Evolutionary conservation across 2,329 filamentous ascomycete species (phyloP).

Genomic region (Juglanconis oblonga): DNA sequence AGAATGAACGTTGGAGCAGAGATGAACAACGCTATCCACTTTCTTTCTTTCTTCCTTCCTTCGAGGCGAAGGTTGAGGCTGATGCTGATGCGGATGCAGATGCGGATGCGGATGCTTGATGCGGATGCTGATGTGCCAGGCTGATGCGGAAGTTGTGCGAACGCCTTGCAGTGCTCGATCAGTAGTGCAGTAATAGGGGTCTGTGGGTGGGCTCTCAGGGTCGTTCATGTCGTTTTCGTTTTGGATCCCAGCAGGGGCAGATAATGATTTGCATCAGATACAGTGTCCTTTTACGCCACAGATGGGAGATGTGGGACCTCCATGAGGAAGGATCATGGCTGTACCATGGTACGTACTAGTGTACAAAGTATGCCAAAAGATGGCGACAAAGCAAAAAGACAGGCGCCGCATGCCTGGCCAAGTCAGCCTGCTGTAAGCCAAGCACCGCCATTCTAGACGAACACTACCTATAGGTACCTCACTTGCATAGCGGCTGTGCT

Average conservation of each 20-base stretch:
- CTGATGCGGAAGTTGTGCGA: too few relatives aligned
- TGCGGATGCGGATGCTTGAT: neutral
- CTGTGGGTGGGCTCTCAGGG: neutral
- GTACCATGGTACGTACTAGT: too few relatives aligned
- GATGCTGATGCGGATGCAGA: neutral
- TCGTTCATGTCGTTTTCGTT: neutral
- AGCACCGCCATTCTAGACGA: too few relatives aligned
- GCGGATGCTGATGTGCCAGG: too few relatives aligned
- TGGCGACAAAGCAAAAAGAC: too few relatives aligned
- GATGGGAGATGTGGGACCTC: neutral
- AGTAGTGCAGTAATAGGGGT: neutral
- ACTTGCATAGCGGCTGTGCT: too few relatives aligned
- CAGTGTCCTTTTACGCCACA: neutral
- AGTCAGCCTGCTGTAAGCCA: too few relatives aligned
- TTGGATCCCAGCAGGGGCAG: neutral
- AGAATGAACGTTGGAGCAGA: neutral
- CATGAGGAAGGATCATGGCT: neutral
- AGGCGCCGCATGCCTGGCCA: too few relatives aligned
- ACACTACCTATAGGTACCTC: too few relatives aligned
- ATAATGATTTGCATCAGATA: conserved; percentile 6
- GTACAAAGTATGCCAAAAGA: too few relatives aligned
- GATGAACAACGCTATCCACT: neutral
- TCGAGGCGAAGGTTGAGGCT: neutral
- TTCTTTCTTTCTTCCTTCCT: neutral
- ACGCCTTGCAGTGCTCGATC: neutral